Evolutionary conservation across 2,329 filamentous ascomycete species (phyloP).

Genomic region (Cyphellophora europaea): DNA sequence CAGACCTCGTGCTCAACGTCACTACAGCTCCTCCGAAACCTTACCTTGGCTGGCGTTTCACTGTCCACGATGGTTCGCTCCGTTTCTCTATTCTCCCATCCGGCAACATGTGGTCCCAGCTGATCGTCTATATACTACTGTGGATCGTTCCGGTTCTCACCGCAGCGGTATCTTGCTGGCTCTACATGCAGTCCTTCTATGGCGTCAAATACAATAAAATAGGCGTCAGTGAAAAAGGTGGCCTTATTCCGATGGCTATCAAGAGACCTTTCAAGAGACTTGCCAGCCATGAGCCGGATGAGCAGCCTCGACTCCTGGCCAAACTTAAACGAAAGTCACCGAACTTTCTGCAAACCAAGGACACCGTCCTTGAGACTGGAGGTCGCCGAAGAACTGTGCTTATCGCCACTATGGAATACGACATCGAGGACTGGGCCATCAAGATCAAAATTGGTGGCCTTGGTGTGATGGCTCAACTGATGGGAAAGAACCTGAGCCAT

Average conservation of each 20-base stretch:
- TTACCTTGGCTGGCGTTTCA: conserved; percentile 46
- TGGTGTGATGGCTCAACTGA: conserved; percentile 61
- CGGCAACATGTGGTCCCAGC: conserved; percentile 45
- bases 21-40: conserved; percentile 45
- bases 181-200: conserved; percentile 54
- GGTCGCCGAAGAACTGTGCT: conserved; percentile 45
- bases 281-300: conserved; percentile 6
- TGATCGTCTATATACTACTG: conserved; percentile 46
- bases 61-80: conserved; percentile 45
- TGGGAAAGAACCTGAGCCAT: conserved; percentile 56
- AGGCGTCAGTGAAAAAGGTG: conserved; percentile 43
- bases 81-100: conserved; percentile 43
- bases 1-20: conserved; percentile 49
- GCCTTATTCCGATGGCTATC: conserved; percentile 27
- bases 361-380: conserved; percentile 37
- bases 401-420: conserved; percentile 64
- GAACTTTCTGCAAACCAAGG: conserved; percentile 37
- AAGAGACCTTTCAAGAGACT: conserved; percentile 26
- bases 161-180: conserved; percentile 41
- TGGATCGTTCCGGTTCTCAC: conserved; percentile 43
- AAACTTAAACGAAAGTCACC: conserved; percentile 9
- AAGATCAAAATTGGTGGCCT: conserved; percentile 64
- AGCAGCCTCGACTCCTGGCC: conserved; percentile 9
- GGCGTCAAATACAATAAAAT: conserved; percentile 54
- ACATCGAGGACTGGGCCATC: conserved; percentile 60